phyloP scores from a whole-genome alignment of 2,329 filamentous ascomycete species.

The Microcyclospora tardicrescens region DNA sequence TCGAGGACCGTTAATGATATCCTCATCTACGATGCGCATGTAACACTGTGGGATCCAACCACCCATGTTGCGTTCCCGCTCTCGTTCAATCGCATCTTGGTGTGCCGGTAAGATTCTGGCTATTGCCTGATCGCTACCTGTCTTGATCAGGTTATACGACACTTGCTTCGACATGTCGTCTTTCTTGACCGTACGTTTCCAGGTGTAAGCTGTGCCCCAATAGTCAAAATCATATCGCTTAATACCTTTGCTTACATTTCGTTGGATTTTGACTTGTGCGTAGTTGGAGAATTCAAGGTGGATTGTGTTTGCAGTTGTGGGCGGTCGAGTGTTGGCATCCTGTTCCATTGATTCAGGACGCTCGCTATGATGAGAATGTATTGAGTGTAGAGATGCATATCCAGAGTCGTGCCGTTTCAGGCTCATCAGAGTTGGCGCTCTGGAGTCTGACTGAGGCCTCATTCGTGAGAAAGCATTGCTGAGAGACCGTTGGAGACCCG shows the following conservation, averaged over 20 bases:
- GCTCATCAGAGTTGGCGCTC: conserved; percentile 25
- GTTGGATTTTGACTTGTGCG: conserved; percentile 72
- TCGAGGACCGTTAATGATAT: conserved; percentile 48
- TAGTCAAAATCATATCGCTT: conserved; percentile 88
- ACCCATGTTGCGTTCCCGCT: conserved; percentile 61
- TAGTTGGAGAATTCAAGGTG: conserved; percentile 97
- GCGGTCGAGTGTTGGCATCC: conserved; percentile 37
- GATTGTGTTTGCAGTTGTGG: conserved; percentile 49
- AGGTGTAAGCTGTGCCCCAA: conserved; percentile 77
- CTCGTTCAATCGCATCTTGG: conserved; percentile 55
- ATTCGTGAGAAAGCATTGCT: conserved; percentile 46
- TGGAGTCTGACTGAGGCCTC: conserved; percentile 39
- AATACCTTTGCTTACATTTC: conserved; percentile 49
- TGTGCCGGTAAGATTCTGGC: conserved; percentile 78
- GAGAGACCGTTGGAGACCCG: conserved; percentile 44
- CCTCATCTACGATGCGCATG: conserved; percentile 74
- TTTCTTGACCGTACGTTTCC: conserved; percentile 62
- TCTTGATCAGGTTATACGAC: conserved; percentile 68
- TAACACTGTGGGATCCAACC: conserved; percentile 85
- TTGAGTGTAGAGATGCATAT: conserved; percentile 36
- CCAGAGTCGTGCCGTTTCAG: conserved; percentile 47
- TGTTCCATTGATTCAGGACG: conserved; percentile 24
- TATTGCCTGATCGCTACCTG: conserved; percentile 50
- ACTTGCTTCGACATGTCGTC: conserved; percentile 50
- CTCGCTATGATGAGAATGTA: conserved; percentile 27